Percentiles rank a stretch among this genome's conserved stretches.
These are phyloP conservation scores for Nannizziopsis barbatae DNA, from an alignment of 2,329 filamentous ascomycete species.

Conservation along the genomic window DNA sequence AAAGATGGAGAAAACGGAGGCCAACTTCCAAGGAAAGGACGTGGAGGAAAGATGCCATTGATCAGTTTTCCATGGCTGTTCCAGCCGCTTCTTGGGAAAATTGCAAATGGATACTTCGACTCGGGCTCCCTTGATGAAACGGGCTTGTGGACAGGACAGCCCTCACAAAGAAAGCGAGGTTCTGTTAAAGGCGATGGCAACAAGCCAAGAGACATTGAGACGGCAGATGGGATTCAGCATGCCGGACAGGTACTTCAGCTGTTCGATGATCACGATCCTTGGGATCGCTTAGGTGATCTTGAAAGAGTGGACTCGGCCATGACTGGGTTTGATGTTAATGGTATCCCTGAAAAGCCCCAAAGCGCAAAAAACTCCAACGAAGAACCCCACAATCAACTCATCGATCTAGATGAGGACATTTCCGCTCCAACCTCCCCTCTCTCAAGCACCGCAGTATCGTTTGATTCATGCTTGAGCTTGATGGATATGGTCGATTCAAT, in stretches of 20 bases:
- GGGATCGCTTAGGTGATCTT: conserved; percentile 9
- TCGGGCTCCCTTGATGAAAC: conserved; percentile 11
- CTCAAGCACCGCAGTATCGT: not conserved
- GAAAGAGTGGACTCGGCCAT: not conserved
- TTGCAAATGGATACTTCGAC: conserved; percentile 44
- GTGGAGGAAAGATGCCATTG: conserved; percentile 52
- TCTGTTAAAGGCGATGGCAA: not conserved
- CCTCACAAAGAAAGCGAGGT: conserved; percentile 4
- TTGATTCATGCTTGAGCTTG: not conserved
- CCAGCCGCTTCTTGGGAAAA: conserved; percentile 55
- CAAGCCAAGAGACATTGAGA: conserved; percentile 21
- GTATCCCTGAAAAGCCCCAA: not conserved
- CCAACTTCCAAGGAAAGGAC: not conserved
- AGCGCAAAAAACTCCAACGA: not conserved
- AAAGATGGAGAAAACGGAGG: conserved; percentile 12
- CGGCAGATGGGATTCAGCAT: conserved; percentile 24
- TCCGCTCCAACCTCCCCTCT: not conserved
- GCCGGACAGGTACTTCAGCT: conserved; percentile 29
- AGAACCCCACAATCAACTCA: not conserved
- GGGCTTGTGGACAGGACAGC: conserved; percentile 8
- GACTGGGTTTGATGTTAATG: not conserved
- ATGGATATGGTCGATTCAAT: conserved; percentile 5
- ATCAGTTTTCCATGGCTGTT: conserved; percentile 96
- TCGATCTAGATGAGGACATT: conserved; percentile 4
- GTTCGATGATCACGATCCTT: conserved; percentile 17